Evolutionary conservation across 305 asterid species (phyloP).

Genomic region (Solanum chacoense): DNA sequence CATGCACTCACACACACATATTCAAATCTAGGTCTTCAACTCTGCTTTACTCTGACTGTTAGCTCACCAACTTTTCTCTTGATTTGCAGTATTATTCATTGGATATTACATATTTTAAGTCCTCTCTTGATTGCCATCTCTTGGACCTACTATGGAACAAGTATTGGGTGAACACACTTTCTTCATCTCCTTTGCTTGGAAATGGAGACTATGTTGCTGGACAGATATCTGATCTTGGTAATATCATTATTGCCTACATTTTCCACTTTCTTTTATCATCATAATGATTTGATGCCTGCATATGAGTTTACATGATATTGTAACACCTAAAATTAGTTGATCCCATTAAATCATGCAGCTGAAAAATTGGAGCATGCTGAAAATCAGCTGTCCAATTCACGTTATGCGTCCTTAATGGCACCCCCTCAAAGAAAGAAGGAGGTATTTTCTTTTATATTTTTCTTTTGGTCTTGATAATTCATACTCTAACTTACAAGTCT

Average conservation of each 20-base stretch:
- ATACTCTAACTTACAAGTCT: not conserved
- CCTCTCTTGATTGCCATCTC: slow-evolving; percentile 83
- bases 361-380: slow-evolving; percentile 98
- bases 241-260: not conserved
- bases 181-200: slow-evolving; percentile 95
- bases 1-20: not conserved
- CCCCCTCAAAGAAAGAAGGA: slow-evolving; percentile 82
- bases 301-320: not conserved
- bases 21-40: not conserved
- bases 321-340: not conserved
- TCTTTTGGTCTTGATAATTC: not conserved
- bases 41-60: not conserved
- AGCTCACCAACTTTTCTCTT: not conserved
- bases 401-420: slow-evolving; percentile 61
- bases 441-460: slow-evolving; percentile 24
- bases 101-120: slow-evolving; percentile 92
- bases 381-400: slow-evolving; percentile 79
- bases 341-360: slow-evolving; percentile 35
- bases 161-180: slow-evolving; percentile 98
- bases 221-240: slow-evolving; percentile 92
- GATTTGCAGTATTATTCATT: slow-evolving; percentile 72
- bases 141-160: slow-evolving; percentile 94
- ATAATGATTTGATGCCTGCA: not conserved
- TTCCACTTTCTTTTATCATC: not conserved
- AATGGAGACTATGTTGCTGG: slow-evolving; percentile 98